Percentiles rank a stretch among this genome's conserved stretches.
phyloP scores from a whole-genome alignment of 192 early-diverging fungal species.

The Haplosporangium gracile region DNA sequence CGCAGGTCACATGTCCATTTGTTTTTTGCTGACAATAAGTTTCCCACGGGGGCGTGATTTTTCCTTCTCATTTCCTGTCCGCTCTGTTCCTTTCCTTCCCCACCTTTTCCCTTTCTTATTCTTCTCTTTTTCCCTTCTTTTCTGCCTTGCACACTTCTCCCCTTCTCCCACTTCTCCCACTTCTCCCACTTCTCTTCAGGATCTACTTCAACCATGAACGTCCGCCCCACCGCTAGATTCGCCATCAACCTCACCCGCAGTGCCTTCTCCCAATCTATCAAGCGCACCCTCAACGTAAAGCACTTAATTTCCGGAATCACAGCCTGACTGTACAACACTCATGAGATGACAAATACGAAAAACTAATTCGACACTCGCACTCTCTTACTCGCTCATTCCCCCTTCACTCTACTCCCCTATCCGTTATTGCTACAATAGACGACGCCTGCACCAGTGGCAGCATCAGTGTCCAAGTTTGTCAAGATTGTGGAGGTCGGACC shows the following conservation, averaged over 20 bases:
- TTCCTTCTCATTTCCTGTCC: not conserved
- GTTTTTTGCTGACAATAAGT: not conserved
- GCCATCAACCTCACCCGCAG: constrained; percentile 44
- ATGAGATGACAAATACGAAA: not conserved
- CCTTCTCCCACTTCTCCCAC: not conserved
- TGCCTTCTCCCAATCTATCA: constrained; percentile 31
- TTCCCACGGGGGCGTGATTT: constrained; percentile 7
- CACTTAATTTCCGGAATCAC: not conserved
- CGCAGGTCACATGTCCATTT: not conserved
- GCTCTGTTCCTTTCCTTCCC: not conserved
- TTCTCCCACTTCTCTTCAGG: not conserved
- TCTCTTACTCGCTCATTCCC: not conserved
- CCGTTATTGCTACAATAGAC: constrained; percentile 8
- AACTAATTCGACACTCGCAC: not conserved
- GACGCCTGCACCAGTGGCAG: constrained; percentile 13
- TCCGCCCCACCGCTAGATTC: constrained; percentile 37
- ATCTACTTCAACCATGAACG: constrained; percentile 17
- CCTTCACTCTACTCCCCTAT: not conserved
- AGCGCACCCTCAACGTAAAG: constrained; percentile 45
- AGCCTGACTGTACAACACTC: not conserved
- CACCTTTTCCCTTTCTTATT: not conserved
- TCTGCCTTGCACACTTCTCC: not conserved
- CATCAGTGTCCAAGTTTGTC: constrained; percentile 62
- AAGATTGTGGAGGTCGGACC: constrained; percentile 98
- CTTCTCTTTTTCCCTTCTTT: not conserved